Evolutionary conservation across 306 rosid genomes (phyloP), one percentile per base, ranked within the genome.

Genomic region (Ochetophila trinervis): DNA sequence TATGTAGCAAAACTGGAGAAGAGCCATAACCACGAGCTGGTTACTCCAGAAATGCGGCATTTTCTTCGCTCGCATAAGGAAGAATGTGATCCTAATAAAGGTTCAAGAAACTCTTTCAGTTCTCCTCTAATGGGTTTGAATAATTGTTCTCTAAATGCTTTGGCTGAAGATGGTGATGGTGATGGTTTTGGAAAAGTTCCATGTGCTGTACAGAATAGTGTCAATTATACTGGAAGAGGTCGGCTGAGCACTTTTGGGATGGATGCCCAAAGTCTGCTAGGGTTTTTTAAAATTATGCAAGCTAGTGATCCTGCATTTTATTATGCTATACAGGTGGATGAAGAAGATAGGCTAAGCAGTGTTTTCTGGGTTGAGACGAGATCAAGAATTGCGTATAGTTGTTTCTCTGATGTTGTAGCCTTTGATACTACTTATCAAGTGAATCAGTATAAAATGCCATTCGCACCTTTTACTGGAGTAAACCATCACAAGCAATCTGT

Each of bases 211-310:
- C 45, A 70, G 61, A 61, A 21, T 30, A 47, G 55, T 63, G 76
- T 63, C 55, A 71, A 63, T 53, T 53, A 60, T 22, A 13, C 52
- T 8, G 68, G 67, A 48, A 61, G 42, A 27, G 63, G 69, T 16
- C 52, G 76, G 59, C 36, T 71, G 63, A 53, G 75, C 75, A 53
- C 48, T 53, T 71, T 69, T 62, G 75, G 75, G 16, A 53, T 71
- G n/a, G 63, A 71, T 71, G 75, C 69, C 17, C 63, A 62, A 62
- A 62, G 69, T 44, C 61, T 62, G 62, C 63, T 71, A n/a, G 62
- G 49, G 13, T 53, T 71, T 71, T 71, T 62, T 71, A 71, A 62
- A 47, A 24, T 42, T 53, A 71, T 44, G 75, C 69, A 71, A 53
- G 75, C 68, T 20, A 71, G 62, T 62, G 75, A 71, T 62, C 62